Conservation (phyloP, 805 yeast genomes). For the Ogataea pignaliae region DNA sequence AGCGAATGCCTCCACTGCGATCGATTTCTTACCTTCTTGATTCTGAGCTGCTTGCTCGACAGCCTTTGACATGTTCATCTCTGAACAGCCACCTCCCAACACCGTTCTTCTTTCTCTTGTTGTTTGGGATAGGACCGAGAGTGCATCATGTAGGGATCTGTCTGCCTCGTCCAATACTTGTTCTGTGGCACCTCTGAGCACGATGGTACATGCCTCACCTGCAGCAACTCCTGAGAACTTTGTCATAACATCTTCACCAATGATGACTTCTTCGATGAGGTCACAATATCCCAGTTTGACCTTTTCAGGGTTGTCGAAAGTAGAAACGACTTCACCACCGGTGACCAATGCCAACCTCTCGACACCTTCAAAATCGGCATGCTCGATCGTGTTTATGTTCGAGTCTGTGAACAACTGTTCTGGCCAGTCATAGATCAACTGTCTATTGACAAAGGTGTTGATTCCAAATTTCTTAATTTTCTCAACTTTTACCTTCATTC, state of each 20-base stretch:
- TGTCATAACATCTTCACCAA: constrained; percentile 89
- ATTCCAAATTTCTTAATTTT: constrained; percentile 79
- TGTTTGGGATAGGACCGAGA: constrained; percentile 92
- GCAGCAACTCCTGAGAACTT: constrained; percentile 94
- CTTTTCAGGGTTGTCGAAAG: constrained; percentile 87
- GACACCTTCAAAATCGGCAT: constrained; percentile 97
- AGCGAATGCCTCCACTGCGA: constrained; percentile 94
- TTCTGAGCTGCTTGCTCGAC: constrained; percentile 91
- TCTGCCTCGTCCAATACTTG: constrained; percentile 98
- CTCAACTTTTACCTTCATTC: constrained; percentile 86
- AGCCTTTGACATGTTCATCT: constrained; percentile 93
- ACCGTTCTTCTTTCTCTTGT: constrained; percentile 89
- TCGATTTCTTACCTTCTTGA: constrained; percentile 86
- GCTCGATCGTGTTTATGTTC: constrained; percentile 88
- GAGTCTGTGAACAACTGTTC: constrained; percentile 90
- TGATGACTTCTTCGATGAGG: constrained; percentile 80
- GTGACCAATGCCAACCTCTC: constrained; percentile 95
- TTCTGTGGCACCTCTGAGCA: constrained; percentile 96
- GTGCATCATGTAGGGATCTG: constrained; percentile 93
- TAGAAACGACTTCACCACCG: constrained; percentile 97
- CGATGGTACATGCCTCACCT: constrained; percentile 95
- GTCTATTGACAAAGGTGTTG: constrained; percentile 91
- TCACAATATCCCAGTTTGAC: constrained; percentile 89
- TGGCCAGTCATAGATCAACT: constrained; percentile 95
- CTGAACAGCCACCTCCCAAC: constrained; percentile 91